Conservation (phyloP, 2,329 filamentous ascomycete species). For the Apiospora pterosperma region DNA sequence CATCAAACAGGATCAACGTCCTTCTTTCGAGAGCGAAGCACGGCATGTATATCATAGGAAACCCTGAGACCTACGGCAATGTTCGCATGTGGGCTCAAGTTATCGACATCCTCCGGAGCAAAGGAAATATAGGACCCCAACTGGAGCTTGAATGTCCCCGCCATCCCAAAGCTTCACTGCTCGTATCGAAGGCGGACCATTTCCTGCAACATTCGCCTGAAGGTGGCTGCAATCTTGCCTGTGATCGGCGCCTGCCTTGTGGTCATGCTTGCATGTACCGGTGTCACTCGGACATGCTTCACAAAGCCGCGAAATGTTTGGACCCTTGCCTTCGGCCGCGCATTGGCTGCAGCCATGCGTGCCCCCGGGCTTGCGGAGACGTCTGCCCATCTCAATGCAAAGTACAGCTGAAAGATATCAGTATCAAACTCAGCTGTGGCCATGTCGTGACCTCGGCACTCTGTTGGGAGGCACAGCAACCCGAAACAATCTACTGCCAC, state of each 20-base stretch:
- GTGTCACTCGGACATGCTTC: slow-evolving; percentile 46
- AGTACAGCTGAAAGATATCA: slow-evolving; percentile 24
- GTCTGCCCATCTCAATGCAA: slow-evolving; percentile 35
- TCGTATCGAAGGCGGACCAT: slow-evolving; percentile 51
- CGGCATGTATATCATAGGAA: slow-evolving; percentile 70
- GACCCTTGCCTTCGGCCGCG: slow-evolving; percentile 40
- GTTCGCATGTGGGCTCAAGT: slow-evolving; percentile 65
- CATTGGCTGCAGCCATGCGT: slow-evolving; percentile 41
- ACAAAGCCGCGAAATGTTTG: slow-evolving; percentile 42
- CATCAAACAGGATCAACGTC: slow-evolving; percentile 67
- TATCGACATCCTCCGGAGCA: slow-evolving; percentile 43
- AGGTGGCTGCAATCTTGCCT: slow-evolving; percentile 55
- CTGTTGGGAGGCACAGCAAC: slow-evolving; percentile 43
- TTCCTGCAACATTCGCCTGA: slow-evolving; percentile 57
- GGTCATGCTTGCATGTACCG: slow-evolving; percentile 43
- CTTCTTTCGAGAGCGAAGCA: slow-evolving; percentile 64
- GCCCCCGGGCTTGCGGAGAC: slow-evolving; percentile 40
- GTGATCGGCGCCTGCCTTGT: slow-evolving; percentile 44
- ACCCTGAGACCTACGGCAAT: slow-evolving; percentile 52
- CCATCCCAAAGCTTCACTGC: slow-evolving; percentile 50
- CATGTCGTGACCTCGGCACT: slow-evolving; percentile 29
- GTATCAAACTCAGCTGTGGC: slow-evolving; percentile 37
- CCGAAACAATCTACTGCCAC: slow-evolving; percentile 44
- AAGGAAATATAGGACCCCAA: slow-evolving; percentile 43
- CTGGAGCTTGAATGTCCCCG: slow-evolving; percentile 59